A percentile compares a stretch with the other conserved stretches of the same genome.
phyloP scores from a whole-genome alignment of 164 flowering plant species.

The Sextonia rubra region DNA sequence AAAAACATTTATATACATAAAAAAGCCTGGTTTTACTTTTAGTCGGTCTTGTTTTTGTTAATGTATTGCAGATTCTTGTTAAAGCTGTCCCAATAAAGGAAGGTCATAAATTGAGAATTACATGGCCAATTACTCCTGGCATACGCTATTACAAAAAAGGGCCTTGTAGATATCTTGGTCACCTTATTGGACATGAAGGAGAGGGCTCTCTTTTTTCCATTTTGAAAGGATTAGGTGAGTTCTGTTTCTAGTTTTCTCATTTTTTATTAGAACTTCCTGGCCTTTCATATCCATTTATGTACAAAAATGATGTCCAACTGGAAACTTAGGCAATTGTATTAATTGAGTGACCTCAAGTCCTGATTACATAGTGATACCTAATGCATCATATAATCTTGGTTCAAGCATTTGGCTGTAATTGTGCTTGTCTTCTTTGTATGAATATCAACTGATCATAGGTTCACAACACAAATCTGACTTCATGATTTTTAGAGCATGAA shows the following conservation, averaged over 20 bases:
- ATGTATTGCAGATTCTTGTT: conserved; percentile 68
- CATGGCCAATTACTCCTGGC: conserved; percentile 88
- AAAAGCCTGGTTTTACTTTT: not conserved
- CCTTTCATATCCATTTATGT: not conserved
- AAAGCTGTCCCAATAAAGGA: conserved; percentile 83
- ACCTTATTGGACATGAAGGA: conserved; percentile 99
- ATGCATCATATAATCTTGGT: not conserved
- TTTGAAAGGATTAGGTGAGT: conserved; percentile 84
- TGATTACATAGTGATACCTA: too few species aligned
- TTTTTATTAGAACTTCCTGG: not conserved
- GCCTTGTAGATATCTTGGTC: conserved; percentile 82
- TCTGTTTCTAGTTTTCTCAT: conserved; percentile 7
- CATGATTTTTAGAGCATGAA: not conserved
- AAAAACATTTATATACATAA: not conserved
- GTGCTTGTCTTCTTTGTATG: too few species aligned
- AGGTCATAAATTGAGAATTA: conserved; percentile 68
- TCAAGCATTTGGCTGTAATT: too few species aligned
- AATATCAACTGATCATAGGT: not conserved
- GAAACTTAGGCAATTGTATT: not conserved
- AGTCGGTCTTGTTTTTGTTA: not conserved
- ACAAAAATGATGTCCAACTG: not conserved
- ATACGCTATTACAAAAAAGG: conserved; percentile 81
- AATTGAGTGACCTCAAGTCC: too few species aligned
- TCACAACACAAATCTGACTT: not conserved
- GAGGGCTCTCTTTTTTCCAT: conserved; percentile 83